Base-by-base conservation (phyloP, 176 grass and related monocot species). In the Thinopyrum elongatum region DNA sequence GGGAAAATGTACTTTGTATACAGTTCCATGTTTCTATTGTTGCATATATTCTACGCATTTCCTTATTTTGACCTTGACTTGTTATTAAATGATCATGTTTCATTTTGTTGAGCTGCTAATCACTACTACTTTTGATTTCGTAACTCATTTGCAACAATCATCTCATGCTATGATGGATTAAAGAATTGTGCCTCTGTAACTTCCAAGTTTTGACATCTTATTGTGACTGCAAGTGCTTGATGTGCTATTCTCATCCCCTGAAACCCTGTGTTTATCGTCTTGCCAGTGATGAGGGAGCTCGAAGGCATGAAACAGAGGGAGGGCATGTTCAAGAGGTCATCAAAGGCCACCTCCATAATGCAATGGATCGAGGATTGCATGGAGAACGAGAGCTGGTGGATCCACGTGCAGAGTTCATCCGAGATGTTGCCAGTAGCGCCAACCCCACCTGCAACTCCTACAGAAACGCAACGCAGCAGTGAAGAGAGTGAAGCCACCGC, bases 341-440 rank as follows among this genome's bases (percentile, higher is more conserved):
- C 89, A 17, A 99, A 94, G 84, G 97, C 94, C 6, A 94, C 94
- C 61, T 77, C 73, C 46, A 85, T 90, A 36, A 88, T 99, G 64
- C 69, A 94, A 22, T 96, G 97, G 97, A 99, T 99, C 8, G 92
- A 94, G 51, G 87, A 93, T 8, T 99, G 94, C 84, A 89, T 96
- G 97, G 88, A 76, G 10, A 94, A 76, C 2, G 85, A 86, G 70
- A 87, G 86, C 81, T 92, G 90, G 94, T 99, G 97, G 92, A 94
- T 96, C 46, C 94, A 96, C 47, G 92, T 96, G 13, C 97, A 99
- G 87, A 94, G 88, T 70, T 88, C 92, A 58, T 85, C 84, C 2
- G 97, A 99, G 77, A 92, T 84, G 69, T 8, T 87, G 42, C 92
- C 94, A 1, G 85, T 90, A 19, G 85, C 90, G 5, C 90, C 97